Evolutionary conservation across 2,329 filamentous ascomycete genomes (phyloP).

Genomic region (Talaromyces sp.): DNA sequence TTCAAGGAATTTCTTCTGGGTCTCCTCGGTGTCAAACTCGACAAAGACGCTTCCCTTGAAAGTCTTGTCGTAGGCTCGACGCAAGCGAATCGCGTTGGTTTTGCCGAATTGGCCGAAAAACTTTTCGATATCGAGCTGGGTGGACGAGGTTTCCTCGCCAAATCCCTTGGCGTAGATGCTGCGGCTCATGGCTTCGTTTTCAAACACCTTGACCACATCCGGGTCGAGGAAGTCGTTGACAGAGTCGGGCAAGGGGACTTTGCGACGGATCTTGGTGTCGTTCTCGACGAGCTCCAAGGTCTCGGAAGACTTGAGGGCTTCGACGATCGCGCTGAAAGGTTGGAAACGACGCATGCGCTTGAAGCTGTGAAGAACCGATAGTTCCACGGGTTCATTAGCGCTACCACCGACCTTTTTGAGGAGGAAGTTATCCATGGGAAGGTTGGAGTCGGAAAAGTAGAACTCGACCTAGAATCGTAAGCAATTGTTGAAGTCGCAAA

Average conservation of each 20-base stretch:
- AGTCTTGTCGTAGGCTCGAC: constrained; percentile 62
- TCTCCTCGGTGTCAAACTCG: constrained; percentile 77
- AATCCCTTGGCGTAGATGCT: constrained; percentile 95
- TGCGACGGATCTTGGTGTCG: constrained; percentile 70
- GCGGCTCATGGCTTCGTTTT: constrained; percentile 62
- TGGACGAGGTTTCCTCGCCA: constrained; percentile 72
- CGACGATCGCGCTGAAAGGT: constrained; percentile 75
- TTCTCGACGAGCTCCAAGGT: constrained; percentile 68
- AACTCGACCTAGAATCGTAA: constrained; percentile 68
- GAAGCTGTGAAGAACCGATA: constrained; percentile 77
- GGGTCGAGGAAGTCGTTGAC: constrained; percentile 51
- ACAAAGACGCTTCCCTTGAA: constrained; percentile 99
- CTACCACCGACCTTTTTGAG: constrained; percentile 71
- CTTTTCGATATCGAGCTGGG: constrained; percentile 89
- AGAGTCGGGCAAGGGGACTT: constrained; percentile 58
- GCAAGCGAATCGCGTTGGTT: constrained; percentile 77
- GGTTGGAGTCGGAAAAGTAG: constrained; percentile 90
- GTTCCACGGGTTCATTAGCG: constrained; percentile 66
- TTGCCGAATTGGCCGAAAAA: constrained; percentile 81
- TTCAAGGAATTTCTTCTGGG: constrained; percentile 71
- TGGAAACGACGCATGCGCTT: constrained; percentile 96
- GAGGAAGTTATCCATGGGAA: constrained; percentile 83
- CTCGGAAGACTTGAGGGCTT: constrained; percentile 72
- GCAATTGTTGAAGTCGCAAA: too few species aligned
- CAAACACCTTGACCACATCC: constrained; percentile 50